Conservation (phyloP, 192 early-diverging fungal species). For the Linnemannia elongata region DNA sequence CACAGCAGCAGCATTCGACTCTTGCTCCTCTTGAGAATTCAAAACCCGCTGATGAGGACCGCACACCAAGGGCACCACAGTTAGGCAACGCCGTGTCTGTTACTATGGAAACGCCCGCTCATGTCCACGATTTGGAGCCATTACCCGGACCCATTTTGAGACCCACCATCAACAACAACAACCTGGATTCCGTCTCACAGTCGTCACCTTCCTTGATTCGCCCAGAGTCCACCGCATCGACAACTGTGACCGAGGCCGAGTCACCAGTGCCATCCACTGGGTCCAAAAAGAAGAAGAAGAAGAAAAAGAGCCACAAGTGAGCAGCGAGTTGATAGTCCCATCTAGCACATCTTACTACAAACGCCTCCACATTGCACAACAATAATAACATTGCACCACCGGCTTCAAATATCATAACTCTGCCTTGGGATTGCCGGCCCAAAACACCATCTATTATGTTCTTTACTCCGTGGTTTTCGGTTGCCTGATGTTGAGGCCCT, state of each 20-base stretch:
- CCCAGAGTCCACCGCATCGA: background rate
- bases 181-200: background rate
- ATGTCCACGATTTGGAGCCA: background rate
- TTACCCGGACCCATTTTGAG: background rate
- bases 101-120: background rate
- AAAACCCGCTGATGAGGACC: background rate
- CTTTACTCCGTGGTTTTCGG: too few species aligned
- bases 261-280: background rate
- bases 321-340: too few species aligned
- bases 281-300: constrained; percentile 26
- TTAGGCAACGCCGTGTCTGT: background rate
- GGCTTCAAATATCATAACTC: too few species aligned
- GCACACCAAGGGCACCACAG: background rate
- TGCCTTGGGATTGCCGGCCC: too few species aligned
- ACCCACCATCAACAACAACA: background rate
- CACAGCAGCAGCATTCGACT: too few species aligned
- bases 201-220: background rate
- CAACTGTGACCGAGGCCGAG: background rate
- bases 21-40: background rate
- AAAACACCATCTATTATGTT: too few species aligned
- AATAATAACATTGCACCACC: too few species aligned
- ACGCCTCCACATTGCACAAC: too few species aligned
- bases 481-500: too few species aligned
- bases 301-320: constrained; percentile 23
- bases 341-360: too few species aligned